These are phyloP conservation scores for Plasmodium falciparum DNA, from an alignment of 169 alveolate genomes.

Conservation along the genomic window DNA sequence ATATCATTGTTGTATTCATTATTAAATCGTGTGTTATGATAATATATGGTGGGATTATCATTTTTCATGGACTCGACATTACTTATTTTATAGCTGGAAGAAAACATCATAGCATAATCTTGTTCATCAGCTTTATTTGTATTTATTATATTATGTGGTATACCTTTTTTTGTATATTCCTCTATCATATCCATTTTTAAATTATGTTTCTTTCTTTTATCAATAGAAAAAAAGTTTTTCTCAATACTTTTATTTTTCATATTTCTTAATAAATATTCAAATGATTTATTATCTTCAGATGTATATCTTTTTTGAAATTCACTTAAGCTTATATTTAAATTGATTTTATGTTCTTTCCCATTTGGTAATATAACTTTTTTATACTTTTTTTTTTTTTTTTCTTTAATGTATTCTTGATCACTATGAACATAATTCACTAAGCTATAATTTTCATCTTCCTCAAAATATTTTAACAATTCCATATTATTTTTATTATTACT, in stretches of 20 bases:
- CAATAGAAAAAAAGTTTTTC: slow-evolving; percentile 77
- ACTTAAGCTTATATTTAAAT: slow-evolving; percentile 79
- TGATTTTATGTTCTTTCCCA: slow-evolving; percentile 79
- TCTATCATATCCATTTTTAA: slow-evolving; percentile 76
- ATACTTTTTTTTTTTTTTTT: slow-evolving; percentile 50
- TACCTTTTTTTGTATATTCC: slow-evolving; percentile 80
- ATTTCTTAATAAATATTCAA: slow-evolving; percentile 77
- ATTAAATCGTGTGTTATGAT: slow-evolving; percentile 75
- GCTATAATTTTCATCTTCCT: too few species aligned
- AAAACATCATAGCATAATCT: slow-evolving; percentile 64
- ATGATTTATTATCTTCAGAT: slow-evolving; percentile 85
- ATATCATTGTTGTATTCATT: slow-evolving; percentile 76
- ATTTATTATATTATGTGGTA: slow-evolving; percentile 34
- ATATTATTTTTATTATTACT: not conserved
- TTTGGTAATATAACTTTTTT: slow-evolving; percentile 43
- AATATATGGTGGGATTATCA: slow-evolving; percentile 28
- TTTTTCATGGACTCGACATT: slow-evolving; percentile 7
- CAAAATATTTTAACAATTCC: slow-evolving; percentile 18
- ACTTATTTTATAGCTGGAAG: slow-evolving; percentile 14
- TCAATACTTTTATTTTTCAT: slow-evolving; percentile 71
- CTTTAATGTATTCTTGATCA: not conserved
- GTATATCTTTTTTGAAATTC: slow-evolving; percentile 81
- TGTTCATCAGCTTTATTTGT: slow-evolving; percentile 74
- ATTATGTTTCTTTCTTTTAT: slow-evolving; percentile 77
- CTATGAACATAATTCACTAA: too few species aligned